A percentile compares a stretch with the other conserved stretches of the same genome.
Conservation (phyloP, 306 rosid genomes). For the Neltuma alba region DNA sequence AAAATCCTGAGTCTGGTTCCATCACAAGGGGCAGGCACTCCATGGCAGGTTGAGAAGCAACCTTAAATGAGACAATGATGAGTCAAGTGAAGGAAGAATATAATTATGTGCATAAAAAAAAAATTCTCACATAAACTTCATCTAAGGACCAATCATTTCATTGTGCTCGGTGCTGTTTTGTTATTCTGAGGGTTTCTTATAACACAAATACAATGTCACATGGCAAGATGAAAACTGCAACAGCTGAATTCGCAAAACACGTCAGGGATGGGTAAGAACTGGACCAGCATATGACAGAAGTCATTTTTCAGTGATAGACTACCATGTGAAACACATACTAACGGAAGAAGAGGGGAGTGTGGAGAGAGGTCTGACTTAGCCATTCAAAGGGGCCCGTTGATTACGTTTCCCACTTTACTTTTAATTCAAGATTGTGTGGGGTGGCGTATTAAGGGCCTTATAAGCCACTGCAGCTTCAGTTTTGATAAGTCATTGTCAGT, state of each 20-base stretch:
- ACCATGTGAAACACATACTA: background rate
- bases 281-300: background rate
- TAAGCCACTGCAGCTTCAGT: background rate
- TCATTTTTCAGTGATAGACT: background rate
- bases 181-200: background rate
- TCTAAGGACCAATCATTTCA: background rate
- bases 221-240: conserved; percentile 18
- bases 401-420: background rate
- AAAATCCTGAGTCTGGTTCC: conserved; percentile 98
- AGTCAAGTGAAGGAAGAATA: conserved; percentile 27
- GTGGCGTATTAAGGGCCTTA: background rate
- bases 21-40: conserved; percentile 95
- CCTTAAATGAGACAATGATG: conserved; percentile 58
- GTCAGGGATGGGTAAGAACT: background rate
- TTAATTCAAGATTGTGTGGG: background rate
- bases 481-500: background rate
- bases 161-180: background rate
- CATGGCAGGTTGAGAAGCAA: conserved; percentile 99
- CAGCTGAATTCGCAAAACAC: conserved; percentile 4
- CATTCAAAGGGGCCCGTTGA: background rate
- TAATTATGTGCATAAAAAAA: background rate
- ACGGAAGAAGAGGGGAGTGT: background rate
- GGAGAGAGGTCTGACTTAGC: background rate
- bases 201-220: conserved; percentile 5
- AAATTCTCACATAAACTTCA: background rate